Evolutionary conservation across 139 green algal species (phyloP).

Genomic region (Coccomyxa sp.): DNA sequence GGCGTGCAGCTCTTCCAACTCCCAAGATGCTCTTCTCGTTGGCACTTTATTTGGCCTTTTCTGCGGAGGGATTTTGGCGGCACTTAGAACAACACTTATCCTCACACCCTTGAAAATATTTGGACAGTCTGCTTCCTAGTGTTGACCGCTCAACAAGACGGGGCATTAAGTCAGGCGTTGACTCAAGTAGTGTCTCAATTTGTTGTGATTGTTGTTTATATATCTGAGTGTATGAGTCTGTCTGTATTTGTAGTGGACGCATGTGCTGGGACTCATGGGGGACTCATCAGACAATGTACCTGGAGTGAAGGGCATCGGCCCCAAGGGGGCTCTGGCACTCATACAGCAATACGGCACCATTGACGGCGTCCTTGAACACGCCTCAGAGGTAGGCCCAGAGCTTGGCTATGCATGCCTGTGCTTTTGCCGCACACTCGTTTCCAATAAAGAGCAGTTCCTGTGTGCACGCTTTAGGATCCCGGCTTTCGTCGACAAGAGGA

Average conservation of each 20-base stretch:
- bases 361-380: conserved; percentile 30
- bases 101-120: background rate
- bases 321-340: conserved; percentile 43
- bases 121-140: background rate
- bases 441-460: background rate
- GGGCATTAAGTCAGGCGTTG: too few species aligned
- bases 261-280: conserved; percentile 54
- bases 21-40: background rate
- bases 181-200: too few species aligned
- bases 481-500: background rate
- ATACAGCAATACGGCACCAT: conserved; percentile 29
- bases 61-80: background rate
- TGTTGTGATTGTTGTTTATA: background rate
- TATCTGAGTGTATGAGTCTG: background rate
- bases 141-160: background rate
- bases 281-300: conserved; percentile 50
- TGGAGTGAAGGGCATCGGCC: conserved; percentile 50
- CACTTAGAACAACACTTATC: background rate
- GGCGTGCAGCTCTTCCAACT: background rate
- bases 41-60: background rate
- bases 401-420: background rate
- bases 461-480: background rate
- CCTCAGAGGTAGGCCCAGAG: background rate
- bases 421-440: background rate
- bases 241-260: conserved; percentile 27